Percentiles rank a stretch among this genome's conserved stretches.
These are phyloP conservation scores for Croton laevigatus DNA, from an alignment of 441 rosid species.

Conservation along the genomic window DNA sequence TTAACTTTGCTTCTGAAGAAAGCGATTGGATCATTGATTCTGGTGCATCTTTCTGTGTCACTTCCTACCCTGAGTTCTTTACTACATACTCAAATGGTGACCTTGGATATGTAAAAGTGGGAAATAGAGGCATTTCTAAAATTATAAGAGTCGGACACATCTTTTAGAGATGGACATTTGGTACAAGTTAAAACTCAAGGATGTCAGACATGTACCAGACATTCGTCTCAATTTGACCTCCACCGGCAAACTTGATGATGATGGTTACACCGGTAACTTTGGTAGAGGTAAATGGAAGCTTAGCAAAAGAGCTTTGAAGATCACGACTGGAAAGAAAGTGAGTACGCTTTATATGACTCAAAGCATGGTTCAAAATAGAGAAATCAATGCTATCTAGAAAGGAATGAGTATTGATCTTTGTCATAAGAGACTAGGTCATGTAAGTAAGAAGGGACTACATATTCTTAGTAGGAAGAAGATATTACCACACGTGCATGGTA, in stretches of 20 bases:
- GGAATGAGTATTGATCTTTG: not conserved
- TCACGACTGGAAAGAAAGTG: not conserved
- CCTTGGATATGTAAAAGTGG: not conserved
- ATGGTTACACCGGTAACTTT: too few species aligned
- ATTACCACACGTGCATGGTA: not conserved
- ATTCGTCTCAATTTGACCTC: not conserved
- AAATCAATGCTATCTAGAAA: not conserved
- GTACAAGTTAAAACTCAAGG: not conserved
- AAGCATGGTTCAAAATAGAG: too few species aligned
- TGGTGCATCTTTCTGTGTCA: not conserved
- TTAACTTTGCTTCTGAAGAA: not conserved
- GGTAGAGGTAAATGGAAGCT: not conserved
- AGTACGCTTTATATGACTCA: not conserved
- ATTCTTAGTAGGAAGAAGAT: not conserved
- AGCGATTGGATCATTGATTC: not conserved
- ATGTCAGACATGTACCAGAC: too few species aligned
- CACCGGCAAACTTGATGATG: not conserved
- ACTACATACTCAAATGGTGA: not conserved
- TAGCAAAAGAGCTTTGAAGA: not conserved
- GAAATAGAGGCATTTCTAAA: not conserved
- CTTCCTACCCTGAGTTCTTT: not conserved
- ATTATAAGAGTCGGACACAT: not conserved
- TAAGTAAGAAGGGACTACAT: not conserved
- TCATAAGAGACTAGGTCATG: not conserved
- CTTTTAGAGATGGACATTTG: not conserved